Conservation (phyloP, 352 stramenopile genomes). For the Globisporangium mamillatum region DNA sequence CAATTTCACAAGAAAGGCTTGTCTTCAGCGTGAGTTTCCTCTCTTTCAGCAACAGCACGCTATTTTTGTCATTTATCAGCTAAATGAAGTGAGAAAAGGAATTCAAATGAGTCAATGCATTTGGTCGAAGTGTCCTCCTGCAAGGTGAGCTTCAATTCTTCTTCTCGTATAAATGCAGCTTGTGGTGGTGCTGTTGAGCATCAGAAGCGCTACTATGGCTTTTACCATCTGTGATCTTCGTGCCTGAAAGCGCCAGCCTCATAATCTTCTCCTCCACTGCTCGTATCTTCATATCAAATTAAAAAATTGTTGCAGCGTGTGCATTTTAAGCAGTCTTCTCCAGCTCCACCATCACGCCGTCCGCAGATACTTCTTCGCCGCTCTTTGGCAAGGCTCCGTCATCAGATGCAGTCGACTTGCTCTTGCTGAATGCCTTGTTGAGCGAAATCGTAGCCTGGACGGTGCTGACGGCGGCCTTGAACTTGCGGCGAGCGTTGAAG, state of each 20-base stretch:
- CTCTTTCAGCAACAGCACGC: background rate
- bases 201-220: background rate
- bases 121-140: background rate
- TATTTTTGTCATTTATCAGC: background rate
- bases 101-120: background rate
- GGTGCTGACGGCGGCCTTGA: conserved; percentile 91
- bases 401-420: conserved; percentile 25
- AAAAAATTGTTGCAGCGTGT: background rate
- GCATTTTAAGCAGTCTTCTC: conserved; percentile 17
- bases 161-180: background rate
- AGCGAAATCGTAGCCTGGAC: conserved; percentile 72
- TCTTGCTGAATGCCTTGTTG: conserved; percentile 77
- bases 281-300: conserved; percentile 13
- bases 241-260: background rate
- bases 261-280: background rate
- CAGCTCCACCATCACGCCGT: conserved; percentile 27
- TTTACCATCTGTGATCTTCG: background rate
- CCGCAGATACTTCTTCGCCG: conserved; percentile 15
- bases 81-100: background rate
- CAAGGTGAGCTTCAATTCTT: background rate
- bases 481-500: conserved; percentile 95
- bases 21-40: background rate
- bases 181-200: background rate
- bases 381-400: conserved; percentile 7
- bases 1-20: background rate